Percentiles rank a stretch among this genome's conserved stretches.
These are phyloP conservation scores for Penicillium frequentans DNA, from an alignment of 2,329 filamentous ascomycete species.

Conservation along the genomic window DNA sequence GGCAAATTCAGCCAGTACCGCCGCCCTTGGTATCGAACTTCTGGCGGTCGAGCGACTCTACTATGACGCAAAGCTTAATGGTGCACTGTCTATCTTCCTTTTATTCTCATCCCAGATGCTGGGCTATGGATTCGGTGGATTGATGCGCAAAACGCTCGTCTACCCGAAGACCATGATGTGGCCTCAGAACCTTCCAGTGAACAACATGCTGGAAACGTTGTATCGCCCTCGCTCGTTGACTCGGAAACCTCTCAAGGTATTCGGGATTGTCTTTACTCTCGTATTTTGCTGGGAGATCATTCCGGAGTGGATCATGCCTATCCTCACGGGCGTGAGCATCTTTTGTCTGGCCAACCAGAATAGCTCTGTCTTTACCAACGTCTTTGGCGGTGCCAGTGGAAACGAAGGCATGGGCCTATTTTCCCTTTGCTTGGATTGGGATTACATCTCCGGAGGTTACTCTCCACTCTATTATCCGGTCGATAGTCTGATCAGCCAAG, in stretches of 20 bases:
- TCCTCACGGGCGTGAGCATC: conserved; percentile 44
- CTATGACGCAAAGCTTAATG: conserved; percentile 44
- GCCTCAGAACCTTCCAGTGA: conserved; percentile 41
- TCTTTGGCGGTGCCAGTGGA: conserved; percentile 52
- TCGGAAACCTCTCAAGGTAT: conserved; percentile 30
- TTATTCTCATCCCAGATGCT: conserved; percentile 51
- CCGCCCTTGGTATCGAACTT: conserved; percentile 39
- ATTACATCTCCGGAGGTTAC: conserved; percentile 41
- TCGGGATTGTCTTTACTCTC: conserved; percentile 29
- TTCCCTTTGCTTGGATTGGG: conserved; percentile 41
- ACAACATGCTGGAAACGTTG: conserved; percentile 41
- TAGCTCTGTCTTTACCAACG: conserved; percentile 47
- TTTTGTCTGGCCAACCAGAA: conserved; percentile 50
- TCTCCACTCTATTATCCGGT: conserved; percentile 42
- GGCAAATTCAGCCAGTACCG: conserved; percentile 40
- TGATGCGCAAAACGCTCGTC: conserved; percentile 48
- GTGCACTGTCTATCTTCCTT: conserved; percentile 46
- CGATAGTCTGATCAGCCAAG: conserved; percentile 40
- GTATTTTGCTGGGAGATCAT: conserved; percentile 52
- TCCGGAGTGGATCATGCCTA: conserved; percentile 33
- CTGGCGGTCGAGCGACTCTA: conserved; percentile 50
- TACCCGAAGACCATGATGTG: conserved; percentile 53
- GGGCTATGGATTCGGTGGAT: conserved; percentile 51
- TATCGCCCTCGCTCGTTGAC: conserved; percentile 40
- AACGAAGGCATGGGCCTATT: conserved; percentile 48